Evolutionary conservation across 164 flowering plant genomes (phyloP).

Genomic region (Amborella trichopoda): DNA sequence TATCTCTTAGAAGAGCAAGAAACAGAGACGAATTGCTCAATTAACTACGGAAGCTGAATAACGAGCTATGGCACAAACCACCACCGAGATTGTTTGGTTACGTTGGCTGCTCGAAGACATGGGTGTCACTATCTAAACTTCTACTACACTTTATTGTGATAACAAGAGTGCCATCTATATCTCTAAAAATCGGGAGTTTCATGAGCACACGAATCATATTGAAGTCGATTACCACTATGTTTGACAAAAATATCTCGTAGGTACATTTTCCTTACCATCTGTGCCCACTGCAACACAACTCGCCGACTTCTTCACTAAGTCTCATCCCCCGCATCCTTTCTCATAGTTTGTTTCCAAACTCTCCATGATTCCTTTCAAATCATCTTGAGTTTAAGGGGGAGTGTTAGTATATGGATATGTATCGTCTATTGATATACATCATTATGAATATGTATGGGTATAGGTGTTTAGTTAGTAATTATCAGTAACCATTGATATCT

Average conservation of each 20-base stretch:
- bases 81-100: not conserved
- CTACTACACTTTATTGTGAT: not conserved
- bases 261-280: too few relatives aligned
- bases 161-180: not conserved
- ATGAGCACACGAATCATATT: not conserved
- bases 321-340: not conserved
- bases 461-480: too few relatives aligned
- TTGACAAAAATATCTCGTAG: not conserved
- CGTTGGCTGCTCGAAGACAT: not conserved
- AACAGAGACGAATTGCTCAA: not conserved
- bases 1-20: not conserved
- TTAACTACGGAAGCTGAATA: not conserved
- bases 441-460: too few relatives aligned
- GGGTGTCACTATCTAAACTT: not conserved
- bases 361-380: too few relatives aligned
- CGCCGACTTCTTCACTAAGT: not conserved
- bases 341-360: too few relatives aligned
- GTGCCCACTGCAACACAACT: not conserved
- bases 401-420: too few relatives aligned
- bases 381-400: not conserved
- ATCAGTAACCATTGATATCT: too few relatives aligned
- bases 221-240: not conserved
- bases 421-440: too few relatives aligned
- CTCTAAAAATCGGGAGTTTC: not conserved
- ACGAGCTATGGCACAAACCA: not conserved